Evolutionary conservation across 768 basidiomycete genomes (phyloP).

Genomic region (Dioszegia aurantiaca): DNA sequence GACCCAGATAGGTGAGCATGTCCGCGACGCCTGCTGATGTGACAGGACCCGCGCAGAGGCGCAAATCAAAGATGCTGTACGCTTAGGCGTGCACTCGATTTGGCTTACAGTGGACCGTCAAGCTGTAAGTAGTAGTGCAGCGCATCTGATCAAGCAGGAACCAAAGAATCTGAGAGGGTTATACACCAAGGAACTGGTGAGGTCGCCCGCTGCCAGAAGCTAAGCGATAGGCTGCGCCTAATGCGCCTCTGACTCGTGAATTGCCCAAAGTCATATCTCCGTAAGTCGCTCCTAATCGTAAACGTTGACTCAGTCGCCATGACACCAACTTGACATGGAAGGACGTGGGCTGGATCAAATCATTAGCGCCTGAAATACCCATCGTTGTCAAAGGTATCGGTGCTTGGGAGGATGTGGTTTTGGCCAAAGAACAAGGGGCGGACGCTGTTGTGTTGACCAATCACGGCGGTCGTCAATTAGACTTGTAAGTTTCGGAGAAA

Average conservation of each 20-base stretch:
- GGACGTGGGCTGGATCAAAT: slow-evolving; percentile 51
- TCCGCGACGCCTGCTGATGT: not conserved
- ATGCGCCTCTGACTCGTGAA: slow-evolving; percentile 10
- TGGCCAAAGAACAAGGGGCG: slow-evolving; percentile 53
- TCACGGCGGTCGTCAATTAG: slow-evolving; percentile 64
- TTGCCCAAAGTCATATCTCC: slow-evolving; percentile 12
- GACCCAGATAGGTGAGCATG: slow-evolving; percentile 25
- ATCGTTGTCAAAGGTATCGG: slow-evolving; percentile 54
- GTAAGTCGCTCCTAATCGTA: not conserved
- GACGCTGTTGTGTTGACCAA: slow-evolving; percentile 55
- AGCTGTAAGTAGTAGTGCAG: slow-evolving; percentile 22
- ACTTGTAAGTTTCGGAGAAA: slow-evolving; percentile 49
- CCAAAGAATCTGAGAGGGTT: slow-evolving; percentile 22
- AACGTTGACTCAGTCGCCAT: slow-evolving; percentile 20
- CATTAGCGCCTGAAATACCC: slow-evolving; percentile 39
- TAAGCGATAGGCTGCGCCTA: slow-evolving; percentile 19
- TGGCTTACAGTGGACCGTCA: slow-evolving; percentile 49
- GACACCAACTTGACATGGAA: slow-evolving; percentile 46
- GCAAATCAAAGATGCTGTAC: slow-evolving; percentile 43
- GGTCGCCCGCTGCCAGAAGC: no score
- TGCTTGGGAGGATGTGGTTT: slow-evolving; percentile 41
- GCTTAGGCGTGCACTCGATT: slow-evolving; percentile 42
- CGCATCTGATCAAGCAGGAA: not conserved
- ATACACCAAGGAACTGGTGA: slow-evolving; percentile 24
- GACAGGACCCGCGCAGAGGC: slow-evolving; percentile 30